These are phyloP conservation scores for Clonostachys byssicola DNA, from an alignment of 2,329 filamentous ascomycete genomes.

Conservation along the genomic window DNA sequence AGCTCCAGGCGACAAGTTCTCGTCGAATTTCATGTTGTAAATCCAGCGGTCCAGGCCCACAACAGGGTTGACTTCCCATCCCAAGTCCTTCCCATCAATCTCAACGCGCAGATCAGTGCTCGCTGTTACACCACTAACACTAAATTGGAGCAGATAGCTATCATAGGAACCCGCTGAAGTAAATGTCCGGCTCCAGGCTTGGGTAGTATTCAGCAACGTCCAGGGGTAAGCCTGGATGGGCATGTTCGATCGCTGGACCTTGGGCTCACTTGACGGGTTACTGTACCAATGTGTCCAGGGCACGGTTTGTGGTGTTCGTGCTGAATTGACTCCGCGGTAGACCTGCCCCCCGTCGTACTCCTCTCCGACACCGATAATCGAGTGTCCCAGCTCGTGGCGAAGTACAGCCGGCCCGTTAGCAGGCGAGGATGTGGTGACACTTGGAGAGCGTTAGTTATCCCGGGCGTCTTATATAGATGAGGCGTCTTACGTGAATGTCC, in stretches of 20 bases:
- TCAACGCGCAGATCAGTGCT: slow-evolving; percentile 17
- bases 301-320: slow-evolving; percentile 8
- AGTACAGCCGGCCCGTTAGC: slow-evolving; percentile 17
- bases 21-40: slow-evolving; percentile 17
- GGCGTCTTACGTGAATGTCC: slow-evolving; percentile 17
- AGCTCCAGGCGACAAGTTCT: slow-evolving; percentile 11
- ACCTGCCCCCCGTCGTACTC: slow-evolving; percentile 19
- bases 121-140: slow-evolving; percentile 17
- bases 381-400: slow-evolving; percentile 22
- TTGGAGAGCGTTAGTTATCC: slow-evolving; percentile 1
- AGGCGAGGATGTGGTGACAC: slow-evolving; percentile 17
- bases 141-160: slow-evolving; percentile 17
- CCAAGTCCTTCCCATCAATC: slow-evolving; percentile 17
- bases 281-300: slow-evolving; percentile 21
- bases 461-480: not conserved
- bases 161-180: slow-evolving; percentile 17
- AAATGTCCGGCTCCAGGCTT: slow-evolving; percentile 16
- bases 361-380: slow-evolving; percentile 27
- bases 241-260: slow-evolving; percentile 19
- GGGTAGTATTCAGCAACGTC: slow-evolving; percentile 18
- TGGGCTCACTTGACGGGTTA: slow-evolving; percentile 12
- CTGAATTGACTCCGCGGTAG: slow-evolving; percentile 19
- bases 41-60: slow-evolving; percentile 19
- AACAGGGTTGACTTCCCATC: slow-evolving; percentile 17
- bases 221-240: slow-evolving; percentile 22